Conservation (phyloP, 2,329 filamentous ascomycete species). For the Huntiella bhutanensis region DNA sequence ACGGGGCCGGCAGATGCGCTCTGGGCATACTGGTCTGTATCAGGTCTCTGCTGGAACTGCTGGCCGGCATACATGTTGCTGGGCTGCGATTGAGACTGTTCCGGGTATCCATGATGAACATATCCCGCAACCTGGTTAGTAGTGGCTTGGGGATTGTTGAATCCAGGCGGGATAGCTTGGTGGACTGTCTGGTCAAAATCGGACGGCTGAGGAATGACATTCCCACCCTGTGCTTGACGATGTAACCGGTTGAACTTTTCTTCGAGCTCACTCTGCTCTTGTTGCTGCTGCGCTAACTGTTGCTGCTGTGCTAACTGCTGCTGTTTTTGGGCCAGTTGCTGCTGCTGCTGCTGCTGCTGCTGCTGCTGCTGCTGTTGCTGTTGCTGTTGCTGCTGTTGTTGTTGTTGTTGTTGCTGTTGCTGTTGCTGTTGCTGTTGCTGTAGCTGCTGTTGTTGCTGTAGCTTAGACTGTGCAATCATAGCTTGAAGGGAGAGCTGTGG, state of each 20-base stretch:
- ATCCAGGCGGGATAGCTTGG: not conserved
- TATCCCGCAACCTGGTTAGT: not conserved
- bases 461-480: constrained; percentile 8
- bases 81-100: constrained; percentile 7
- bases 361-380: not conserved
- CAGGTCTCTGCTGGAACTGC: constrained; percentile 7
- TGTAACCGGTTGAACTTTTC: too few species aligned
- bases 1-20: not conserved
- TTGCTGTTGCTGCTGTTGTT: constrained; percentile 10
- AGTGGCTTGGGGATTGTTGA: not conserved
- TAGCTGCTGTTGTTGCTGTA: constrained; percentile 11
- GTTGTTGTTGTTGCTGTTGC: constrained; percentile 12
- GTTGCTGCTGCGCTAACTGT: constrained; percentile 1
- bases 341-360: constrained; percentile 4
- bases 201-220: too few species aligned
- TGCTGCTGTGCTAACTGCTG: constrained; percentile 3
- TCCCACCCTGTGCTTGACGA: too few species aligned
- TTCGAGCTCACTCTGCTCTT: not conserved
- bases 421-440: constrained; percentile 3
- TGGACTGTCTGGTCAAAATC: not conserved
- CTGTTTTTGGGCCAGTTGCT: constrained; percentile 2
- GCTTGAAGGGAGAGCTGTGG: constrained; percentile 8
- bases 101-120: constrained; percentile 4
- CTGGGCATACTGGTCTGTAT: constrained; percentile 7
- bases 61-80: not conserved